Base-by-base conservation (phyloP, 116 monocot genomes). In the Cymodocea nodosa region DNA sequence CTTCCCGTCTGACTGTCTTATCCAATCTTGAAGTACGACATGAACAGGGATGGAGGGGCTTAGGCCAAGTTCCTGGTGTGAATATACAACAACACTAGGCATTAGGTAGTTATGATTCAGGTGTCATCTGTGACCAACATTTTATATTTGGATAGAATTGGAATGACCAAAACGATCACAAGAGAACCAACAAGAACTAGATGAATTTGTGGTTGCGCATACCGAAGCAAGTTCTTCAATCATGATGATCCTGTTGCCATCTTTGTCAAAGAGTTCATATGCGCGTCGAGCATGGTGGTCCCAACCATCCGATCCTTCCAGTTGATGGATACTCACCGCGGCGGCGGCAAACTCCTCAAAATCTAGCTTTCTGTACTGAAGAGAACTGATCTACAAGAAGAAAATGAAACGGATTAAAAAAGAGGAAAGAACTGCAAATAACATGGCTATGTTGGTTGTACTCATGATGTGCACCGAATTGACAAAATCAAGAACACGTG, bases 141-240 rank as follows among this genome's bases (percentile, higher is more conserved):
- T 30, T 9, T 30, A 44, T 44, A 44, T 7, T 44, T 10, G 7
- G 44, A 44, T 44, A 44, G 44, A 44, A 44, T 44, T 44, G n/a
- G n/a, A n/a, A n/a, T n/a, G n/a, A n/a, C n/a, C n/a, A 44, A 44
- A 44, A 44, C 44, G 8, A 10, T 23, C 20, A 0, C 6, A 51
- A 50, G 14, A 65, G 23, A 50, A 49, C 16, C 49, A 64, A 64
- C 2, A n/a, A 6, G 35, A 62, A 58, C 25, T 23, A 62, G 44
- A 8, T 12, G 44, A 44, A 44, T 4, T 36, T 62, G 50, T 51
- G 34, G 1, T 53, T 10, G 4, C 36, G 14, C 53, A n/a, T 82
- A 88, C 89, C 67, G 89, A 82, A 34, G 89, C 89, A 15, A 89
- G 82, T 69, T 92, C 92, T 67, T 92, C 88, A 1, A 87, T 92